Base-by-base conservation (phyloP, 208 protist species). In the Trypanosoma cruzi region DNA sequence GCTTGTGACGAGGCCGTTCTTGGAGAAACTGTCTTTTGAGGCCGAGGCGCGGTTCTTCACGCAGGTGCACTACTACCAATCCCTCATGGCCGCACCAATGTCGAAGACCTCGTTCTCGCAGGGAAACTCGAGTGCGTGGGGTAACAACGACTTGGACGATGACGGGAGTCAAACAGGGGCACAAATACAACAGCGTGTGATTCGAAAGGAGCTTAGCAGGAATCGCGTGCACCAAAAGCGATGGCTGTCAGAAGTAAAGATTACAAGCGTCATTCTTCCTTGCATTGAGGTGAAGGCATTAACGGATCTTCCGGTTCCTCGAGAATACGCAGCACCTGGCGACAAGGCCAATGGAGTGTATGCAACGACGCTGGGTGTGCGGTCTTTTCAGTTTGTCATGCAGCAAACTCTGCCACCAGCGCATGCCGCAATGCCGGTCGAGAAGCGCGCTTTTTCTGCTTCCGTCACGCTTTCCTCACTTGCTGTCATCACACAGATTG, bases 201-300 rank as follows among this genome's bases (percentile, higher is more conserved):
- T 71, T 46, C 37, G 46, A 32, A 81, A 70, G 59, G 65, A 84
- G 64, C 85, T 79, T 57, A 96, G 90, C 63, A 77, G 73, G 13
- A 81, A 58, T 5, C 86, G 91, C 26, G 79, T 57, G 13, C 84
- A 88, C 55, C 88, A 94, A 78, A 94, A 92, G 73, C 85, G 79
- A 13, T 96, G 91, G 91, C 73, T 85, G 16, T 84, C 78, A 40
- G 85, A 91, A 66, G 84, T 86, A 53, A 77, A 71, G 52, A 86
- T 96, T 48, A 37, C 82, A n/a, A 93, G 85, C 49, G 68, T 86
- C 4, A 50, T 80, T 20, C 60, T 93, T 24, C 88, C 88, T 22
- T 86, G 79, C 14, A 64, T 93, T 7, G 85, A 94, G 80, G 57
- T 86, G 42, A 92, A 91, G 77, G 20, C 88, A 32, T 46, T 96